phyloP scores from a whole-genome alignment of 768 basidiomycete genomes.

The Dioszegia aurantiaca region DNA sequence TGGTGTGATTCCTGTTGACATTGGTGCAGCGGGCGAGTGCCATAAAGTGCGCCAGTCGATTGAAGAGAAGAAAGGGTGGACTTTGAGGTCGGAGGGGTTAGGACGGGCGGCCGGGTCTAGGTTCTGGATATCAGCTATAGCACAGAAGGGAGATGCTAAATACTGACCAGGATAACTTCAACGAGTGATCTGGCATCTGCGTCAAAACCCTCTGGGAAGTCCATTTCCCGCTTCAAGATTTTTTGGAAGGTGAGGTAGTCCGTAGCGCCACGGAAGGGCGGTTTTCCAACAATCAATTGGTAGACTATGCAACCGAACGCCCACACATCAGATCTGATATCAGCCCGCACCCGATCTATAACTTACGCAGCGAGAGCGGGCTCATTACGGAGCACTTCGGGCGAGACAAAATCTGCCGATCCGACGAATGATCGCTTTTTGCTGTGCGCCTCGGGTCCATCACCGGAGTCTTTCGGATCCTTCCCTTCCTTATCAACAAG shows the following conservation, averaged over 20 bases:
- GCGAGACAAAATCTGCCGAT: conserved; percentile 83
- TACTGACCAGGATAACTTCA: conserved; percentile 67
- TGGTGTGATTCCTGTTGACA: conserved; percentile 36
- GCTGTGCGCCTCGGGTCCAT: conserved; percentile 15
- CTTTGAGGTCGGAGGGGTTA: conserved; percentile 40
- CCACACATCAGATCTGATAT: conserved; percentile 83
- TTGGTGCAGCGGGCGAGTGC: conserved; percentile 38
- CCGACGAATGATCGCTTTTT: conserved; percentile 74
- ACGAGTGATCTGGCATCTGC: conserved; percentile 76
- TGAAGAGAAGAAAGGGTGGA: conserved; percentile 45
- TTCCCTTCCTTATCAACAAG: conserved; percentile 42
- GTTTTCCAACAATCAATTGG: conserved; percentile 86
- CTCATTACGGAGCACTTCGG: conserved; percentile 71
- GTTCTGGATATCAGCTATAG: conserved; percentile 24
- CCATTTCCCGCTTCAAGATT: conserved; percentile 81
- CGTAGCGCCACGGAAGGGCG: conserved; percentile 82
- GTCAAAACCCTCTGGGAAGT: conserved; percentile 82
- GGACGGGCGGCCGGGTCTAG: conserved; percentile 46
- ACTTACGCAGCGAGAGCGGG: conserved; percentile 71
- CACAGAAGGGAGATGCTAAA: background rate
- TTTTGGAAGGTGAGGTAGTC: conserved; percentile 95
- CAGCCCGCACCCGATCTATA: background rate
- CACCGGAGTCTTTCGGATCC: conserved; percentile 41
- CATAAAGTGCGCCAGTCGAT: conserved; percentile 42
- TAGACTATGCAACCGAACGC: conserved; percentile 90